Conservation (phyloP, 2,329 filamentous ascomycete genomes). For the Calcarisporium arbuscula region DNA sequence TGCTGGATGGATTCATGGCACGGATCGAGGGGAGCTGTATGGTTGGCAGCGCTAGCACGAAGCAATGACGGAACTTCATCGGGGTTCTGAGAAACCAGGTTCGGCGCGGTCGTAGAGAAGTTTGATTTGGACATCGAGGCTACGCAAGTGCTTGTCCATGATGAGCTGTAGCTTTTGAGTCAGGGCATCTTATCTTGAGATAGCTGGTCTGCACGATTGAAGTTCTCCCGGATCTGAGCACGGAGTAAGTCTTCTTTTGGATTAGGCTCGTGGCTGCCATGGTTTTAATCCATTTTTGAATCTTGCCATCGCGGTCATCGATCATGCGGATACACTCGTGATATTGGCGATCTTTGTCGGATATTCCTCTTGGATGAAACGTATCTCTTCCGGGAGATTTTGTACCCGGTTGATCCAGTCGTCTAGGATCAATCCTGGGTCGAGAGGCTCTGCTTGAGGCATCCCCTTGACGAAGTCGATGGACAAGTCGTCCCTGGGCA, state of each 20-base stretch:
- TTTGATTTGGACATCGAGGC: conserved; percentile 58
- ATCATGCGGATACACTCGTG: conserved; percentile 63
- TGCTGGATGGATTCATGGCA: conserved; percentile 36
- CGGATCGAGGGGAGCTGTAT: conserved; percentile 33
- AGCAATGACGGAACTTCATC: conserved; percentile 58
- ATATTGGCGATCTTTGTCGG: conserved; percentile 70
- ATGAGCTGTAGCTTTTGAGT: conserved; percentile 56
- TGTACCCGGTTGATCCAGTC: conserved; percentile 70
- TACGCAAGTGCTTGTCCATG: conserved; percentile 57
- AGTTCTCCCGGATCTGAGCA: conserved; percentile 61
- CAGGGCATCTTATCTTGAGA: conserved; percentile 70
- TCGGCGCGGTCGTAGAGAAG: conserved; percentile 54
- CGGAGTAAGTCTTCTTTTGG: conserved; percentile 67
- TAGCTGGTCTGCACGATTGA: conserved; percentile 60
- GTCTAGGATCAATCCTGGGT: conserved; percentile 66
- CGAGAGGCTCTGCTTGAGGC: conserved; percentile 55
- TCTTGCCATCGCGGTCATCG: conserved; percentile 63
- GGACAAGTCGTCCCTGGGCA: conserved; percentile 67
- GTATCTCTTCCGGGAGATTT: conserved; percentile 76
- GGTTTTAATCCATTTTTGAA: conserved; percentile 75
- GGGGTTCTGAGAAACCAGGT: conserved; percentile 53
- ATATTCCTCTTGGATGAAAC: conserved; percentile 79
- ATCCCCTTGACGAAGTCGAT: conserved; percentile 65
- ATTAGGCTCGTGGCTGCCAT: conserved; percentile 67
- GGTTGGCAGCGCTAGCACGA: conserved; percentile 51